A percentile compares a stretch with the other conserved stretches of the same genome.
These are phyloP conservation scores for Stereocaulon alpinum DNA, from an alignment of 495 filamentous ascomycete species.

Conservation along the genomic window DNA sequence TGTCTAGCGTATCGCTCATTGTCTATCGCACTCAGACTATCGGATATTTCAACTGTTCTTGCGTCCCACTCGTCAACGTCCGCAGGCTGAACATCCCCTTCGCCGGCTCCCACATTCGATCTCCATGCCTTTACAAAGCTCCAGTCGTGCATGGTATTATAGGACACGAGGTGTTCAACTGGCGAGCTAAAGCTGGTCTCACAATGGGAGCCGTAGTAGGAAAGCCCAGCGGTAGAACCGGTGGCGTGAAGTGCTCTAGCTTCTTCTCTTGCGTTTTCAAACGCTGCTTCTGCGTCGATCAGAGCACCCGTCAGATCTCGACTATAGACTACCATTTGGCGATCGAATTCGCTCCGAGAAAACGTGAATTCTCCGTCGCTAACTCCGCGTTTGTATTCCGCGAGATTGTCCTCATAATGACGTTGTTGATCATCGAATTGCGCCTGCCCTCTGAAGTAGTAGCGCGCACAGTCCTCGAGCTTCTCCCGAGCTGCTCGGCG, in stretches of 20 bases:
- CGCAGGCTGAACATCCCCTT: background rate
- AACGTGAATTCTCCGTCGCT: background rate
- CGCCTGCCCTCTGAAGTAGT: background rate
- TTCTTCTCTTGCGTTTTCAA: background rate
- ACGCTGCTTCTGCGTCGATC: background rate
- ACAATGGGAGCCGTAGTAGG: background rate
- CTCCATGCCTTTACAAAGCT: background rate
- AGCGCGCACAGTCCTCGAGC: background rate
- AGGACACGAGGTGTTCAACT: background rate
- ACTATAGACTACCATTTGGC: background rate
- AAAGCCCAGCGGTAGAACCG: background rate
- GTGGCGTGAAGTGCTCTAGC: background rate
- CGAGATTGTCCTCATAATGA: background rate
- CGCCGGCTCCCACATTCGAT: background rate
- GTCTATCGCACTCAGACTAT: background rate
- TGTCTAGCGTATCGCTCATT: slow-evolving; percentile 1
- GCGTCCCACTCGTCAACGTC: slow-evolving; percentile 3
- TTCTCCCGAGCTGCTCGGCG: slow-evolving; percentile 2
- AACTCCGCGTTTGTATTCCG: background rate
- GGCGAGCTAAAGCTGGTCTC: too few relatives aligned
- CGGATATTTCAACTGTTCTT: background rate
- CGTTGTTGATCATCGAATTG: background rate
- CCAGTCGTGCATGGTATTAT: too few relatives aligned
- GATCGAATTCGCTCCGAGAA: slow-evolving; percentile 3
- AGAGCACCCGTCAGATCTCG: background rate